Percentiles rank a stretch among this genome's conserved stretches.
These are phyloP conservation scores for Solanum hybrid DNA, from an alignment of 305 asterid genomes.

Conservation along the genomic window DNA sequence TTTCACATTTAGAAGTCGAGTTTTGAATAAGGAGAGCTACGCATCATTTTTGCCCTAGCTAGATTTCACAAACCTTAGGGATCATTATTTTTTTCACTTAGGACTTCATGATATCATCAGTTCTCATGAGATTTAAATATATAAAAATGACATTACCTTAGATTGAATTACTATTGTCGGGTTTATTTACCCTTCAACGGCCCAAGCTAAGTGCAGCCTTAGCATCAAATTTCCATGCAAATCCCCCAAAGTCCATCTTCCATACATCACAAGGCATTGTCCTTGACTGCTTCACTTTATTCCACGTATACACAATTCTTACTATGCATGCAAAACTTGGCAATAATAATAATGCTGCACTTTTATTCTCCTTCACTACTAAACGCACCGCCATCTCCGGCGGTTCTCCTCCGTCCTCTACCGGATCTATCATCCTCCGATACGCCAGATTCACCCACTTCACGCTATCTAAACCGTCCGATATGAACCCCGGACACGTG, in stretches of 20 bases:
- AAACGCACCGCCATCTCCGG: conserved; percentile 21
- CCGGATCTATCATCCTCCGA: conserved; percentile 25
- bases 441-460: conserved; percentile 35
- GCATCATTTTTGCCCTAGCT: neutral
- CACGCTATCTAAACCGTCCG: conserved; percentile 24
- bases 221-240: conserved; percentile 45
- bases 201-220: conserved; percentile 36
- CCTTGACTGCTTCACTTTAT: conserved; percentile 19
- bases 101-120: neutral
- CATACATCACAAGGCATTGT: conserved; percentile 46
- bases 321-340: conserved; percentile 38
- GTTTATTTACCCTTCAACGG: conserved; percentile 10
- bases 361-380: conserved; percentile 23
- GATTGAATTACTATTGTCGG: neutral
- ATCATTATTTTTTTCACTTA: neutral
- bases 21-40: neutral
- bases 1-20: neutral
- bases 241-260: conserved; percentile 45
- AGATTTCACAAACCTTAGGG: neutral
- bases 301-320: conserved; percentile 28
- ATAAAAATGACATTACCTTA: neutral
- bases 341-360: neutral
- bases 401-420: neutral
- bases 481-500: conserved; percentile 31
- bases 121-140: neutral